Evolutionary conservation across 1,284 basidiomycete species (phyloP), one percentile per base, ranked within the genome.

Genomic region (Moniliophthora roreri): DNA sequence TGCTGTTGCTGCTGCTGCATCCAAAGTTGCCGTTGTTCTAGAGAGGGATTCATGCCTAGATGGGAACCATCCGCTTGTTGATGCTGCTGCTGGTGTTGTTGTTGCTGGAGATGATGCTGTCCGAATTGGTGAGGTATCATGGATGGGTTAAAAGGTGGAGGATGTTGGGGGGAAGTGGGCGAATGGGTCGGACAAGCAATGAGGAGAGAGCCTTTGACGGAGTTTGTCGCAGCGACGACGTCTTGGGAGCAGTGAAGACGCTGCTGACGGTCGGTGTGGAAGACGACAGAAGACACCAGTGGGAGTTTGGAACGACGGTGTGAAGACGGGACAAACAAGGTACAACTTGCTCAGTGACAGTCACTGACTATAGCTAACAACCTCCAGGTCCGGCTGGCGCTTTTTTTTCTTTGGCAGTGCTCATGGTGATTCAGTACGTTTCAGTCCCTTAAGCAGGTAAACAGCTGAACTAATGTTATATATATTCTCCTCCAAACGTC

Each of bases 21-120:
- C 82, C 83, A 87, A 62, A 78, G 70, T 58, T 77, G 75, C 58
- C 58, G 57, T 35, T 78, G 75, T 61, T 85, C 81, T 52, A 74
- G 51, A 66, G 80, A 75, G 55, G 67, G 71, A 53, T 73, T 64
- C 60, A 78, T 69, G 58, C 70, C 48, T 41, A 48, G 61, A 59
- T 77, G 71, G 54, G 72, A 77, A 18, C n/a, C 24, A 28, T 46
- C 44, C 13, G 23, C n/a, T 50, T 76, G 69, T 47, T 76, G 73
- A 54, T 74, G 70, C 52, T 72, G 72, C 39, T 76, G 79, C 54
- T 78, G 74, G 44, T 58, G 64, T 18, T 69, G 73, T 70, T n/a
- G 66, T 64, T 62, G 57, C 26, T 71, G 69, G 38, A 70, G 63
- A 44, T 74, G 74, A 51, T 75, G 79, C 58, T 81, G 64, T 23